A percentile compares a stretch with the other conserved stretches of the same genome.
Evolutionary conservation across 176 grass and related monocot genomes (phyloP).

Genomic region (Musa beccarii): DNA sequence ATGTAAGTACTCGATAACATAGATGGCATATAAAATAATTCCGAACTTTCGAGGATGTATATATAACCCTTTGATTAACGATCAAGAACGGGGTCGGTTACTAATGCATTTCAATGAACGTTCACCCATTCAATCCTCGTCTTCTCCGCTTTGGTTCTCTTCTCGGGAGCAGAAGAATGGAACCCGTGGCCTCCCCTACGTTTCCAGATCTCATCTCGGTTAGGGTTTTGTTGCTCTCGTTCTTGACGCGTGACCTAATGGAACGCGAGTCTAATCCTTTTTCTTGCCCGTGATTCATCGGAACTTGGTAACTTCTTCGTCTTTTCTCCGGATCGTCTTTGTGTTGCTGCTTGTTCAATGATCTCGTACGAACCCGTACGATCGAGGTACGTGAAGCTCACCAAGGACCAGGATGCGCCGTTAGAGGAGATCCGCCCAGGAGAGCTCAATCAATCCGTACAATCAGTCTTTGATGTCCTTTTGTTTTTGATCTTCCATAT

Average conservation of each 20-base stretch:
- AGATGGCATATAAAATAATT: no score
- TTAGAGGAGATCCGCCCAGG: conserved; percentile 70
- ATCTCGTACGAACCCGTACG: conserved; percentile 57
- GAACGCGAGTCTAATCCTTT: neutral
- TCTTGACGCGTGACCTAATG: neutral
- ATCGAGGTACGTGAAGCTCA: conserved; percentile 83
- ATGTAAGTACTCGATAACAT: no score
- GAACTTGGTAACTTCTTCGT: neutral
- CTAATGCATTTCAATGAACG: no score
- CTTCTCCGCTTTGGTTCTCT: no score
- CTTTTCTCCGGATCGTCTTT: neutral
- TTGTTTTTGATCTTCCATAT: neutral
- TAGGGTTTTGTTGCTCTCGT: neutral
- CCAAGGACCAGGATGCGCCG: conserved; percentile 77
- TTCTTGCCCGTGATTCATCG: neutral
- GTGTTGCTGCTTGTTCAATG: neutral
- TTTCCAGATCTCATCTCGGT: no score
- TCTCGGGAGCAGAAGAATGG: neutral
- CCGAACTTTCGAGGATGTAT: no score
- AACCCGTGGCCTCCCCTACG: neutral
- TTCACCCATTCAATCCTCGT: no score
- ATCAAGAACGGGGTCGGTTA: no score
- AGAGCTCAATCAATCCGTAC: conserved; percentile 92
- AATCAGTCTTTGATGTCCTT: neutral
- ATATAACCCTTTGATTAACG: no score